Evolutionary conservation across 805 yeast genomes (phyloP).

Genomic region (Nakazawaea wyomingensis): DNA sequence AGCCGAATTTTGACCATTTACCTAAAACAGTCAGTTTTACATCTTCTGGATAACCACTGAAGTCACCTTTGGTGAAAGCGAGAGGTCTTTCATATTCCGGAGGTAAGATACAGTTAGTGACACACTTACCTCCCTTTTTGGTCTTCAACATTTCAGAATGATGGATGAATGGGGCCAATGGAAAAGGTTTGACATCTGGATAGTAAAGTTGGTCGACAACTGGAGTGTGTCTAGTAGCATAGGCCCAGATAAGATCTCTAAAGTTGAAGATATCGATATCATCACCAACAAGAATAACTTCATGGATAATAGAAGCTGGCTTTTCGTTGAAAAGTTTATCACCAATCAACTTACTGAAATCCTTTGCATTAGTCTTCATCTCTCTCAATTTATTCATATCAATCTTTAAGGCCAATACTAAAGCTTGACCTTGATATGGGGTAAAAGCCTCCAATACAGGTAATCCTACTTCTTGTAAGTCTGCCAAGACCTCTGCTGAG

Average conservation of each 20-base stretch:
- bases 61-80: slow-evolving; percentile 20
- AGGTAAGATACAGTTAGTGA: slow-evolving; percentile 22
- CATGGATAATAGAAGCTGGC: slow-evolving; percentile 19
- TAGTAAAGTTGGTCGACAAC: slow-evolving; percentile 19
- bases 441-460: slow-evolving; percentile 22
- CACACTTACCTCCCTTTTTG: slow-evolving; percentile 21
- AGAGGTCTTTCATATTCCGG: slow-evolving; percentile 17
- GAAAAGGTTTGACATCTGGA: slow-evolving; percentile 17
- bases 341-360: slow-evolving; percentile 19
- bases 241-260: slow-evolving; percentile 24
- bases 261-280: slow-evolving; percentile 25
- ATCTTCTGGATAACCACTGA: slow-evolving; percentile 12
- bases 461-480: slow-evolving; percentile 11
- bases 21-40: neutral
- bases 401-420: slow-evolving; percentile 21
- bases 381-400: slow-evolving; percentile 19
- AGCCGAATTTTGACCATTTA: neutral
- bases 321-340: slow-evolving; percentile 17
- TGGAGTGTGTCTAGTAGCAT: slow-evolving; percentile 24
- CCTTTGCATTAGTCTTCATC: slow-evolving; percentile 17
- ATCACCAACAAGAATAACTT: slow-evolving; percentile 23
- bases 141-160: slow-evolving; percentile 16
- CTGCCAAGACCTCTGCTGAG: slow-evolving; percentile 17
- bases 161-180: slow-evolving; percentile 23
- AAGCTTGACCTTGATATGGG: slow-evolving; percentile 23